Evolutionary conservation across 352 stramenopile species (phyloP), one percentile per base, ranked within the genome.

Genomic region (Globisporangium canariense): DNA sequence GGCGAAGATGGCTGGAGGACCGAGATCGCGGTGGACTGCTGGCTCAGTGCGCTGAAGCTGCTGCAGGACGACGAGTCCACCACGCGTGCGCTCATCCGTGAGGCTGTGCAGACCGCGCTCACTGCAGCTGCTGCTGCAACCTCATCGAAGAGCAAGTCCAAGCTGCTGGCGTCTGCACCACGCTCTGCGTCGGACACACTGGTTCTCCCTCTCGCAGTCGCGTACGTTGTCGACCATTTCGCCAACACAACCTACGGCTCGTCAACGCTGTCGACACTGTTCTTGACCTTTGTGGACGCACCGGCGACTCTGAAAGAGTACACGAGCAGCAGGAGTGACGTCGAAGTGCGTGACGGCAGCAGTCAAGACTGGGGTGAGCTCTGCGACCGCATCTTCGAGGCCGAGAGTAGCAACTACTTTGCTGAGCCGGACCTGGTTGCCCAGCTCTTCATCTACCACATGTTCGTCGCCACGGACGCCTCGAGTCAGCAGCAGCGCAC

Each of bases 381-480:
- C 8, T 88, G 77, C 56, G 73, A 74, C 50, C 79, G 79, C 46
- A 93, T 93, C 59, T 93, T 93, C 55, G 85, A 93, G 58, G 74
- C 81, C 7, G 85, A 93, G 66, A 89, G 80, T 68, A 85, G 72
- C 67, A 93, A 93, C 60, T 93, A 88, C 61, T 93, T 88, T 56
- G 79, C 75, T 32, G 82, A 93, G 56, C 47, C 57, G 0, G 85
- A 91, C 38, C 66, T 89, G 18, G 50, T 88, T 30, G 82, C 81
- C 16, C 85, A 93, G 62, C 77, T 90, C 34, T 70, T 77, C 28
- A 65, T 79, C 9, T 75, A 74, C 62, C 73, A 78, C 40, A 41
- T 88, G 43, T 65, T 84, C 16, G 40, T 46, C n/a, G 70, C 73
- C 4, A 50, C 41, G 38, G 65, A 54, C 38, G 14, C 38, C 38